Base-by-base conservation (phyloP, 2,329 filamentous ascomycete genomes). In the Thelonectria discophora region DNA sequence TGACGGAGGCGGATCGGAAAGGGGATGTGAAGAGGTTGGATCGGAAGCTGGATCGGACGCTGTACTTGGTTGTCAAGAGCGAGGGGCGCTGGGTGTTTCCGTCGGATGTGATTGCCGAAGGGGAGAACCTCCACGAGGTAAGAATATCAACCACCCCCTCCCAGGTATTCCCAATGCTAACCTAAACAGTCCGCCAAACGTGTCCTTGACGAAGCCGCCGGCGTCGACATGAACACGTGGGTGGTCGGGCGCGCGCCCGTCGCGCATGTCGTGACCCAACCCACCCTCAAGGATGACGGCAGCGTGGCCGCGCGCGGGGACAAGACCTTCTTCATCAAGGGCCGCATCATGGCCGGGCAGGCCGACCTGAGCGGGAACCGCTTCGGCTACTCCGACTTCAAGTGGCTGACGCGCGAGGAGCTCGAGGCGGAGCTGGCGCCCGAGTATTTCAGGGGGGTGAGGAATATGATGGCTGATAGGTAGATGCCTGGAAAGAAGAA, bases 221-320 rank as follows among this genome's bases (percentile, higher is more conserved):
- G 95, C 60, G 80, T 91, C 63, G 96, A 99, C 84, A 98, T 99
- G 94, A 98, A 98, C 82, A 97, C 93, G 57, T 99, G 95, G 94
- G 87, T 98, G 69, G 91, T 99, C 53, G 94, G 93, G 63, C 93
- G 93, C 71, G 90, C 91, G 60, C 95, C 95, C 11, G 86, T 97
- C 60, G 94, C 94, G 24, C 91, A 97, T 79, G 80, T 91, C 73
- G 83, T 91, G 68, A 81, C 80, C 63, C 80, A 87, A 65, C 83
- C 84, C 69, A 68, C 76, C 71, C 70, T 81, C 73, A 75, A 77
- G 69, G 74, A 77, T 69, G 79, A 83, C 73, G 75, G 76, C 47
- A 72, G 75, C 32, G 71, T 83, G 47, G 72, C 77, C 60, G 69
- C 76, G 67, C 79, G 84, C 58, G 93, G 92, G 55, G 86, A 90